phyloP scores from a whole-genome alignment of 2,329 filamentous ascomycete species.

The Aspergillus pseudoglaucus region DNA sequence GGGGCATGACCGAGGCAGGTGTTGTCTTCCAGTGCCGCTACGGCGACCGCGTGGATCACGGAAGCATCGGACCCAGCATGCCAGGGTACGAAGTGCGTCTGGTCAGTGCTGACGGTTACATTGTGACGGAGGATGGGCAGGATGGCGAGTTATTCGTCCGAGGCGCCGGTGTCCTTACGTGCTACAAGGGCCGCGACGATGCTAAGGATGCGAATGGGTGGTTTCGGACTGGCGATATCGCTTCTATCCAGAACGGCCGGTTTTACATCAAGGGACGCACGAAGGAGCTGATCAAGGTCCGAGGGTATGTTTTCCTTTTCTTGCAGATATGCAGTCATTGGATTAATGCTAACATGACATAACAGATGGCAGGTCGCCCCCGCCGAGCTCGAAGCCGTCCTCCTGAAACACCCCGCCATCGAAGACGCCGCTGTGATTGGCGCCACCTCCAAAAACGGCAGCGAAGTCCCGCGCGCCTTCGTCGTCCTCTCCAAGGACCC shows the following conservation, averaged over 20 bases:
- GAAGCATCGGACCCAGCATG: slow-evolving; percentile 43
- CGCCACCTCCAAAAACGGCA: slow-evolving; percentile 27
- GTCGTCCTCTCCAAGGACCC: slow-evolving; percentile 32
- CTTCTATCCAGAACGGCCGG: slow-evolving; percentile 27
- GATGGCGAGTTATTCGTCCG: slow-evolving; percentile 40
- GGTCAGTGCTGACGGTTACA: slow-evolving; percentile 26
- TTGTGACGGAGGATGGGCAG: slow-evolving; percentile 21
- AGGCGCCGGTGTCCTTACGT: slow-evolving; percentile 28
- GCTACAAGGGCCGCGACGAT: slow-evolving; percentile 31
- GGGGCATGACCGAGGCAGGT: slow-evolving; percentile 52
- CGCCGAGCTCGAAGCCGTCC: slow-evolving; percentile 42
- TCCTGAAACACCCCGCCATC: slow-evolving; percentile 40
- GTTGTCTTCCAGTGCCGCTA: slow-evolving; percentile 37
- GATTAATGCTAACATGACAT: background rate
- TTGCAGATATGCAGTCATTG: background rate
- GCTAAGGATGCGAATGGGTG: slow-evolving; percentile 34
- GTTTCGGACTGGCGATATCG: slow-evolving; percentile 42
- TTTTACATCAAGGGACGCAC: slow-evolving; percentile 37
- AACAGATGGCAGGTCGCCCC: slow-evolving; percentile 44
- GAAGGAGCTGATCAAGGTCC: slow-evolving; percentile 44
- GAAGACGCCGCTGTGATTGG: slow-evolving; percentile 43
- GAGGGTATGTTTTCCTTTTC: slow-evolving; percentile 25
- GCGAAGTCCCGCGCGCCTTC: slow-evolving; percentile 41
- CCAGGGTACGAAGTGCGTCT: slow-evolving; percentile 36
- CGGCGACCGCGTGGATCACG: slow-evolving; percentile 35